Percentiles rank a stretch among this genome's conserved stretches.
phyloP scores from a whole-genome alignment of 1,284 basidiomycete species.

The Malassezia dermatis region DNA sequence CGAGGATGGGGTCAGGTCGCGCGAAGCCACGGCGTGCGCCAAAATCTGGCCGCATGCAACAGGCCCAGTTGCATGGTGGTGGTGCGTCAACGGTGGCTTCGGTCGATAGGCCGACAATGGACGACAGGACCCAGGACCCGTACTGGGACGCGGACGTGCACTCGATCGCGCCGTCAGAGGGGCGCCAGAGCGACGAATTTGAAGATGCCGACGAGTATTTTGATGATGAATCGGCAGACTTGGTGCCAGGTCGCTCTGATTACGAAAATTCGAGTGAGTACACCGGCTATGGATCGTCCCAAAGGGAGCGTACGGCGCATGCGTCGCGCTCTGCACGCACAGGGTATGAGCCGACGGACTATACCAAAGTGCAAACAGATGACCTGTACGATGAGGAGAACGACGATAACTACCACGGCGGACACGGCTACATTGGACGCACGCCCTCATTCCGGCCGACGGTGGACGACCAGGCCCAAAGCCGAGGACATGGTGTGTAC shows the following conservation, averaged over 20 bases:
- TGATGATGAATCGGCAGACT: background rate
- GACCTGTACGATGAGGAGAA: background rate
- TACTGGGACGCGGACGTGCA: background rate
- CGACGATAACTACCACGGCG: background rate
- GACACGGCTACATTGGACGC: background rate
- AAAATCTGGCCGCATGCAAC: background rate
- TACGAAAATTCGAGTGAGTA: background rate
- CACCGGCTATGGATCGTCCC: background rate
- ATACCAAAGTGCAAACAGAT: background rate
- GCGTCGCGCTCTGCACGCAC: background rate
- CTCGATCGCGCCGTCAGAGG: background rate
- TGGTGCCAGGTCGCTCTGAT: background rate
- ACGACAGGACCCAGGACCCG: background rate
- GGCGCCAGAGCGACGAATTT: background rate
- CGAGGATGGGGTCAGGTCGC: background rate
- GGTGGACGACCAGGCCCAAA: background rate
- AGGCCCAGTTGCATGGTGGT: background rate
- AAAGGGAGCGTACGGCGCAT: background rate
- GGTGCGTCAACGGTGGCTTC: background rate
- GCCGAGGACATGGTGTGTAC: constrained; percentile 3
- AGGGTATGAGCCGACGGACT: background rate
- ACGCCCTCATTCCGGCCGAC: background rate
- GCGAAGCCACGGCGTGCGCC: background rate
- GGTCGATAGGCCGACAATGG: background rate
- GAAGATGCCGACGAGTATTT: constrained; percentile 1